Conservation (phyloP, 441 rosid species). For the Brassica balearica region DNA sequence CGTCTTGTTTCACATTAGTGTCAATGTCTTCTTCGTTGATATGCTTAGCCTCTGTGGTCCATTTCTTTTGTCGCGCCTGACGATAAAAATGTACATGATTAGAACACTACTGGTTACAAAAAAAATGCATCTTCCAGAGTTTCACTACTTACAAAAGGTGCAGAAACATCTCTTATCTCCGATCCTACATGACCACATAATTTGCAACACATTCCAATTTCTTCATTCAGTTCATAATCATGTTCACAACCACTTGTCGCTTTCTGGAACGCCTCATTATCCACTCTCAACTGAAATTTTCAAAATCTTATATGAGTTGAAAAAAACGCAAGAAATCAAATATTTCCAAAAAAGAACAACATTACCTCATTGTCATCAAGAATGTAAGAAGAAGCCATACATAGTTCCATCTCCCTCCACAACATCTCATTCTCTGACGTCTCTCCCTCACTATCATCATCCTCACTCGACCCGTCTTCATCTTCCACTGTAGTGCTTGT, state of each 20-base stretch:
- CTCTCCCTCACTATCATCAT: constrained; percentile 58
- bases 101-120: not conserved
- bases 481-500: constrained; percentile 36
- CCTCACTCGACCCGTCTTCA: constrained; percentile 37
- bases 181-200: constrained; percentile 74
- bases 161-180: constrained; percentile 76
- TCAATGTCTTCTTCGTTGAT: constrained; percentile 46
- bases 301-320: not conserved
- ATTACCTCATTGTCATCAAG: constrained; percentile 80
- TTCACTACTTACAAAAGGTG: constrained; percentile 92
- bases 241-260: constrained; percentile 62
- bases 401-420: constrained; percentile 93
- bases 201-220: constrained; percentile 73
- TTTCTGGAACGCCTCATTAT: constrained; percentile 52
- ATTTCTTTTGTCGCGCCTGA: constrained; percentile 55
- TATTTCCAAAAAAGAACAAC: not conserved
- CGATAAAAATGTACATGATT: constrained; percentile 17
- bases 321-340: no score
- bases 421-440: constrained; percentile 69
- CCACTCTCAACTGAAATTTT: constrained; percentile 59
- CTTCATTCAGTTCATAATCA: constrained; percentile 70
- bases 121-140: not conserved
- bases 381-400: constrained; percentile 79
- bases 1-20: constrained; percentile 49
- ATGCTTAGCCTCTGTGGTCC: constrained; percentile 51